Conservation (phyloP, 1,284 basidiomycete species). For the Fomitopsis betulina region DNA sequence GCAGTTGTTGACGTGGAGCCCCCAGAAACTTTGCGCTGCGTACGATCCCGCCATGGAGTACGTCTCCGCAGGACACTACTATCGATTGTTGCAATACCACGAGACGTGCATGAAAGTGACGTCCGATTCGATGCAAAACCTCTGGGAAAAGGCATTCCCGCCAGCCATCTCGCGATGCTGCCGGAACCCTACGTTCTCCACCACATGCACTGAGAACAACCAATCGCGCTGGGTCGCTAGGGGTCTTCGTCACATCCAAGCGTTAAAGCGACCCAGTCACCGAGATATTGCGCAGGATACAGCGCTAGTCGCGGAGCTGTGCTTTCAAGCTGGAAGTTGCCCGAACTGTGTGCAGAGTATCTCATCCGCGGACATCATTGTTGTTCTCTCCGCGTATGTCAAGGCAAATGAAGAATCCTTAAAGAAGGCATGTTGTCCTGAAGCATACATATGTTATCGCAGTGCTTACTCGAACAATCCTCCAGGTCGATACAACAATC, state of each 20-base stretch:
- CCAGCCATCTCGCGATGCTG: not conserved
- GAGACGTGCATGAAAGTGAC: not conserved
- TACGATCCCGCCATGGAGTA: conserved; percentile 10
- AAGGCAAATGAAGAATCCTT: not conserved
- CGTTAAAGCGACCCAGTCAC: not conserved
- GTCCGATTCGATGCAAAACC: not conserved
- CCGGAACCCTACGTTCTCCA: not conserved
- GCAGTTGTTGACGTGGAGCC: not conserved
- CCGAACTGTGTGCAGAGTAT: not conserved
- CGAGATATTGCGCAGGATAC: not conserved
- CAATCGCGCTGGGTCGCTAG: not conserved
- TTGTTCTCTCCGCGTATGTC: not conserved
- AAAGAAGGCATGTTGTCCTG: not conserved
- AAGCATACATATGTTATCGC: no score
- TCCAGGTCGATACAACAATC: not conserved
- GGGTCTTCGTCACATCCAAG: not conserved
- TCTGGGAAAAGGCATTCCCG: not conserved
- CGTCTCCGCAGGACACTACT: conserved; percentile 7
- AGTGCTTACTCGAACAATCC: not conserved
- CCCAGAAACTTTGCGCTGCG: not conserved
- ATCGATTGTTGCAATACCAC: conserved; percentile 6
- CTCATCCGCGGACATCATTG: not conserved
- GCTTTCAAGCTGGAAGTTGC: not conserved
- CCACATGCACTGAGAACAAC: not conserved
- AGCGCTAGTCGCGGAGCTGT: not conserved